Evolutionary conservation across 2,329 filamentous ascomycete genomes (phyloP).

Genomic region (Sphaerulina musiva): DNA sequence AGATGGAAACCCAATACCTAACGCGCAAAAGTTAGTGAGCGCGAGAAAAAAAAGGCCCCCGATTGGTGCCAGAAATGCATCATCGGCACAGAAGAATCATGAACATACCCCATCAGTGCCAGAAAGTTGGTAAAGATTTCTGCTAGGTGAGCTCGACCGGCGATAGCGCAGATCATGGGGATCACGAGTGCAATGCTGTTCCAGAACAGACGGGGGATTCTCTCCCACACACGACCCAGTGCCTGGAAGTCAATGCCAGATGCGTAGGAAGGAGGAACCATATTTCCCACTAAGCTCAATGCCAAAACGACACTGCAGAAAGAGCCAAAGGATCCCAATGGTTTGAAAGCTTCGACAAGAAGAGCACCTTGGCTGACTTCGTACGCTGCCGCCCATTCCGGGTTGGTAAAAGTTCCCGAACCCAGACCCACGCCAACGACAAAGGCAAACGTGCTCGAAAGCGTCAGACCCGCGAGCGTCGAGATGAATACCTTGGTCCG

Average conservation of each 20-base stretch:
- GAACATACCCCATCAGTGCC: slow-evolving; percentile 53
- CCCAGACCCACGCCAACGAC: slow-evolving; percentile 57
- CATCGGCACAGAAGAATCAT: not conserved
- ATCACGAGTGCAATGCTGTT: slow-evolving; percentile 57
- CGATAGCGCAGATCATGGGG: slow-evolving; percentile 59
- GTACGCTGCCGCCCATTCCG: slow-evolving; percentile 54
- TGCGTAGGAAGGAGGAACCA: slow-evolving; percentile 59
- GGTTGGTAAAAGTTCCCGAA: slow-evolving; percentile 48
- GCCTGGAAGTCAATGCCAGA: slow-evolving; percentile 63
- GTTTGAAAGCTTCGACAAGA: slow-evolving; percentile 55
- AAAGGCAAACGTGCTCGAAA: slow-evolving; percentile 56
- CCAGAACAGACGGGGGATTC: slow-evolving; percentile 59
- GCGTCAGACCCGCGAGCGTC: slow-evolving; percentile 51
- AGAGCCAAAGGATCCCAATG: slow-evolving; percentile 56
- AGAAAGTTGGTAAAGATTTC: slow-evolving; percentile 64
- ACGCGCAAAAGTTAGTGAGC: not conserved
- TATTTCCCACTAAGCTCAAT: slow-evolving; percentile 59
- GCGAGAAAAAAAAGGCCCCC: no score
- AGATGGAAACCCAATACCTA: slow-evolving; percentile 59
- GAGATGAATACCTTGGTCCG: slow-evolving; percentile 50
- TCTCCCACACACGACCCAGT: slow-evolving; percentile 52
- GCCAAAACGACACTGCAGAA: slow-evolving; percentile 61
- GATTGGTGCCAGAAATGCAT: not conserved
- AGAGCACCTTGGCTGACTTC: slow-evolving; percentile 55
- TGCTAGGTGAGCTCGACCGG: slow-evolving; percentile 54